Conservation (phyloP, 2,329 filamentous ascomycete species). For the Fusarium beomiforme region DNA sequence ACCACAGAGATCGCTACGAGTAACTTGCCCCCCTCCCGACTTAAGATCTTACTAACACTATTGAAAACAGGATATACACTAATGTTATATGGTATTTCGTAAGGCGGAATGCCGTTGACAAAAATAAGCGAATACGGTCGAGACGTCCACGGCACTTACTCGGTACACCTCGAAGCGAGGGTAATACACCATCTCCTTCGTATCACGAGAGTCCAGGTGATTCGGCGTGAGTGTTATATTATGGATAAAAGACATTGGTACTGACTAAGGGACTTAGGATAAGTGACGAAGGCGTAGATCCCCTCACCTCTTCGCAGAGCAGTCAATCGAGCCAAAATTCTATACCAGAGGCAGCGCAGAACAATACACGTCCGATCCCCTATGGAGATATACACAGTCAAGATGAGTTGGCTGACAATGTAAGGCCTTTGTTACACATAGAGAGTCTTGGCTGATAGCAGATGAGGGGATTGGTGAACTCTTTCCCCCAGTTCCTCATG, state of each 20-base stretch:
- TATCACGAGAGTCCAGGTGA: fast-evolving
- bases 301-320: neutral
- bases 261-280: neutral
- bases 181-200: neutral
- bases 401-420: slow-evolving; percentile 1
- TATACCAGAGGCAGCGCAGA: fast-evolving
- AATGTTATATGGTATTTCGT: slow-evolving; percentile 1
- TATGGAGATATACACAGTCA: neutral
- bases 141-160: neutral
- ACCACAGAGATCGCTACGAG: neutral
- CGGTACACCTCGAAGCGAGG: neutral
- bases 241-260: too few relatives aligned
- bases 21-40: neutral
- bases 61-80: neutral
- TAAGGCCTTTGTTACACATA: neutral
- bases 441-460: neutral
- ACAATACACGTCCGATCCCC: fast-evolving
- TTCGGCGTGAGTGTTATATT: neutral
- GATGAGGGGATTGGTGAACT: neutral
- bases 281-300: neutral
- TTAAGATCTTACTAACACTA: fast-evolving
- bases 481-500: neutral
- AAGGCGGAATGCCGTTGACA: neutral
- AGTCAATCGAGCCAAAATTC: fast-evolving
- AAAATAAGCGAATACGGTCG: neutral